Conservation (phyloP, 352 stramenopile genomes). For the Pythium plurisporium region DNA sequence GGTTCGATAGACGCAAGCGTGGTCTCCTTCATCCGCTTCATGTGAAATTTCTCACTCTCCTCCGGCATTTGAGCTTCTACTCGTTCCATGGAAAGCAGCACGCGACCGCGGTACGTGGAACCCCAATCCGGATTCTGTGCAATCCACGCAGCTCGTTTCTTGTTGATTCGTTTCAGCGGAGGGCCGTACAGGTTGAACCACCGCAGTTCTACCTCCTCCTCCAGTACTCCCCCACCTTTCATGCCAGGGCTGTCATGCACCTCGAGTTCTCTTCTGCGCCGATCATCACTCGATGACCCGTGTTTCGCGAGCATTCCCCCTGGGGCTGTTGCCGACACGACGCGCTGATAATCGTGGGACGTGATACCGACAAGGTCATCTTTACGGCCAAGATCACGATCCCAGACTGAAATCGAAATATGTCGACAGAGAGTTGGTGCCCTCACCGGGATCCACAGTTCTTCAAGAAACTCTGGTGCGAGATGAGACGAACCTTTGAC, state of each 20-base stretch:
- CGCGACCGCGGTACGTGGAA: constrained; percentile 74
- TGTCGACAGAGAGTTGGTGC: constrained; percentile 64
- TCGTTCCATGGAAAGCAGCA: constrained; percentile 75
- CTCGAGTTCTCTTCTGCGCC: constrained; percentile 1
- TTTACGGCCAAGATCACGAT: constrained; percentile 60
- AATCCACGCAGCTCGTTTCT: constrained; percentile 44
- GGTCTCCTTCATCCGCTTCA: constrained; percentile 40
- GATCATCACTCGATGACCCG: not conserved
- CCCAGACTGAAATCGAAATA: constrained; percentile 77
- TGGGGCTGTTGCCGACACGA: constrained; percentile 25
- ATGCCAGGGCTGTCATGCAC: not conserved
- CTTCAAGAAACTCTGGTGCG: constrained; percentile 61
- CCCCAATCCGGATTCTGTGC: constrained; percentile 60
- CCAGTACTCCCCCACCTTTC: not conserved
- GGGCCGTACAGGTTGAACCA: constrained; percentile 88
- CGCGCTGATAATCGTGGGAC: constrained; percentile 66
- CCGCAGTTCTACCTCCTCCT: constrained; percentile 30
- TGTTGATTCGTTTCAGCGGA: constrained; percentile 50
- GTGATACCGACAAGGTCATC: constrained; percentile 75
- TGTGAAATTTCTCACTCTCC: constrained; percentile 58
- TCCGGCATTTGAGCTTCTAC: constrained; percentile 33
- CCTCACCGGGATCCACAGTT: constrained; percentile 85
- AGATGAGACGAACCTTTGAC: constrained; percentile 53
- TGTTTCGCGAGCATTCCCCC: constrained; percentile 26
- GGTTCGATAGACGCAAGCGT: constrained; percentile 11